Base-by-base conservation (phyloP, 2,329 filamentous ascomycete genomes). In the Myriangium duriaei region DNA sequence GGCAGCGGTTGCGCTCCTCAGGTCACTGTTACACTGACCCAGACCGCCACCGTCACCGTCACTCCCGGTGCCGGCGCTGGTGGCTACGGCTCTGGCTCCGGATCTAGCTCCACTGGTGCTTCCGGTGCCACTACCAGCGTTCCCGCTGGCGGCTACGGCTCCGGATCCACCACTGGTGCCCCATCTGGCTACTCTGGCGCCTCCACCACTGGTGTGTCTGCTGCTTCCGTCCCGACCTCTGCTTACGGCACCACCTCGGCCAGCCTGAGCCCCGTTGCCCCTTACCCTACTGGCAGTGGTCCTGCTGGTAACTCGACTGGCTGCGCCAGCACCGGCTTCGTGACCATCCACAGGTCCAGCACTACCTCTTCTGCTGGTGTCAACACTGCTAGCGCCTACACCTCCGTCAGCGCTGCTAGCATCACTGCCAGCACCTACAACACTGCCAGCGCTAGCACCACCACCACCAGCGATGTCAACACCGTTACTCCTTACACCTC, bases 1-100 rank as follows among this genome's bases (percentile, higher is more conserved):
- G 36, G 33, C 33, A 47, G 44, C 38, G 42, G 41, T 28, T 55
- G 52, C 43, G 51, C 42, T 40, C 47, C 44, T 14, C 42, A 46
- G 19, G 41, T 32, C 36, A 57, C 54, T 30, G 51, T 55, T 24
- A 58, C 55, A 19, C 52, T 53, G 19, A 57, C 54, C 15, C 51
- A 50, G 47, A 51, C 49, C 43, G 51, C 53, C 45, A 56, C 51
- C 30, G 33, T 16, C 31, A 7, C 15, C 14, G 10, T 15, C 13
- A 42, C 32, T 12, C 19, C 30, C 15, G 19, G 18, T 30, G 29
- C 38, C n/a, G 21, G 13, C n/a, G 24, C 38, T 18, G 14, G 16
- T 18, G 13, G 31, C 11, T 18, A 21, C 11, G 30, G 40, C 11
- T 18, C 42, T 17, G 37, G 39, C 29, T 17, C 35, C 3, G 31